Evolutionary conservation across 768 basidiomycete species (phyloP).

Genomic region (Rubroboletus satanas): DNA sequence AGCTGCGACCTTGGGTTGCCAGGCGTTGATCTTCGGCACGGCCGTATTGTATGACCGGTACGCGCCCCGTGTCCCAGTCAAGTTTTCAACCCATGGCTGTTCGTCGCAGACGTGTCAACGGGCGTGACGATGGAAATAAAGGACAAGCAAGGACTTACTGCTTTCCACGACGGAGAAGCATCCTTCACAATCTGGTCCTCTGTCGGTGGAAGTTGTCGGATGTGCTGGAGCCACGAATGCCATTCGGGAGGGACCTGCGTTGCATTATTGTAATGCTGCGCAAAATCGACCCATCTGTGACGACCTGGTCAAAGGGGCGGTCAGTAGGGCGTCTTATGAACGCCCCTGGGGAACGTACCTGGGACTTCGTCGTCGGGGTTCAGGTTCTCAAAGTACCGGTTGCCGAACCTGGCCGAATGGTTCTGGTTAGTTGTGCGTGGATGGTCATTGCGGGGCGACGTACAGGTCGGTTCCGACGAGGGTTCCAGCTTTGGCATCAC

Average conservation of each 20-base stretch:
- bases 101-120: neutral
- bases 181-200: conserved; percentile 71
- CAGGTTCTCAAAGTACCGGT: conserved; percentile 90
- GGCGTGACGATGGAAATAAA: neutral
- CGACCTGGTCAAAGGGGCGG: conserved; percentile 53
- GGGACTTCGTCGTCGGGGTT: conserved; percentile 86
- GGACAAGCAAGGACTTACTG: conserved; percentile 48
- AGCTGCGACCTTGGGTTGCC: conserved; percentile 69
- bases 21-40: conserved; percentile 74
- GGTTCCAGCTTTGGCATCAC: conserved; percentile 86
- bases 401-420: conserved; percentile 69
- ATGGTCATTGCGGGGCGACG: conserved; percentile 30
- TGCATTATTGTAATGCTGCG: conserved; percentile 89
- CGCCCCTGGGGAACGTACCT: conserved; percentile 43
- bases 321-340: neutral
- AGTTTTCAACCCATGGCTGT: conserved; percentile 81
- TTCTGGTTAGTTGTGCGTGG: neutral
- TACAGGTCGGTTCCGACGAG: conserved; percentile 80
- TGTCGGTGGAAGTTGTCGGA: conserved; percentile 76
- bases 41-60: conserved; percentile 88
- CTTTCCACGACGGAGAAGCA: conserved; percentile 74
- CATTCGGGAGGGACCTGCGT: conserved; percentile 93
- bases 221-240: conserved; percentile 95
- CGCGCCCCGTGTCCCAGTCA: conserved; percentile 91
- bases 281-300: conserved; percentile 94